Evolutionary conservation across 345 rosid species (phyloP).

Genomic region (Raphanus sativus): DNA sequence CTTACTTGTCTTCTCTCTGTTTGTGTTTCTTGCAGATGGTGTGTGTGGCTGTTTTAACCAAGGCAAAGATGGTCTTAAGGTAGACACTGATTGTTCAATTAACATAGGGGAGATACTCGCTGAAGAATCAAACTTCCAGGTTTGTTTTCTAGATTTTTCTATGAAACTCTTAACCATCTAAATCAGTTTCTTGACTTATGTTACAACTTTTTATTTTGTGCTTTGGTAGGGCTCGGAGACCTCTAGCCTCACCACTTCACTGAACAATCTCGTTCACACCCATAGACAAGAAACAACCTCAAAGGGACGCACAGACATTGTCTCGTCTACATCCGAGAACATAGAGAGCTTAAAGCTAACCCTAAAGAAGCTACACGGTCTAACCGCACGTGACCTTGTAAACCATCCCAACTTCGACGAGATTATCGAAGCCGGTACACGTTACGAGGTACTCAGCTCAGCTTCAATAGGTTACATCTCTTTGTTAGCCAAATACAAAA

Average conservation of each 20-base stretch:
- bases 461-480: slow-evolving; percentile 42
- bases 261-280: slow-evolving; percentile 28
- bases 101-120: slow-evolving; percentile 29
- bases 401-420: slow-evolving; percentile 35
- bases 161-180: background rate
- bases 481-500: slow-evolving; percentile 43
- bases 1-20: slow-evolving; percentile 5
- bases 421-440: slow-evolving; percentile 36
- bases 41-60: slow-evolving; percentile 38
- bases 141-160: background rate
- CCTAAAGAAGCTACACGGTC: slow-evolving; percentile 30
- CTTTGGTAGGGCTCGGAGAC: slow-evolving; percentile 27
- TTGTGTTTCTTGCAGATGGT: slow-evolving; percentile 32
- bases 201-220: background rate
- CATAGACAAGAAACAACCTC: slow-evolving; percentile 31
- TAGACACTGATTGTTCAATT: slow-evolving; percentile 26
- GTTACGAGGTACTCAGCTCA: slow-evolving; percentile 40
- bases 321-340: slow-evolving; percentile 38
- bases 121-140: slow-evolving; percentile 30
- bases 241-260: slow-evolving; percentile 28
- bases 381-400: slow-evolving; percentile 38
- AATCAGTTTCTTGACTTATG: background rate
- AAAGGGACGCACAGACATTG: slow-evolving; percentile 25
- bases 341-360: slow-evolving; percentile 28
- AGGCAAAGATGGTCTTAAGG: slow-evolving; percentile 31